phyloP scores from a whole-genome alignment of 148 eudicot species.

The Limonium bicolor region DNA sequence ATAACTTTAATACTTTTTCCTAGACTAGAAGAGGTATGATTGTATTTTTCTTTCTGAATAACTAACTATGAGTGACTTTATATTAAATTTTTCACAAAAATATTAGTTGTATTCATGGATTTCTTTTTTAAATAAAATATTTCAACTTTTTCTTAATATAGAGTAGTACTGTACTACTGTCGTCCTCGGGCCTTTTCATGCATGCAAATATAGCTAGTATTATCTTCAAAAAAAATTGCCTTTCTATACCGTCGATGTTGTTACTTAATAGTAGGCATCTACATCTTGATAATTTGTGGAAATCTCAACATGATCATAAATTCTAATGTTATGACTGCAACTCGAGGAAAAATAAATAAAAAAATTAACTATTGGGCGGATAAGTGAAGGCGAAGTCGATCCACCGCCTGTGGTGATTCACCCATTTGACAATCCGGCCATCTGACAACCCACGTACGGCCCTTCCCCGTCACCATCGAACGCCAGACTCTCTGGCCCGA shows the following conservation, averaged over 20 bases:
- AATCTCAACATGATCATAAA: not conserved
- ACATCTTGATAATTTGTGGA: not conserved
- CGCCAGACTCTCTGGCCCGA: conserved; percentile 31
- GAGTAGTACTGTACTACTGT: too few relatives aligned
- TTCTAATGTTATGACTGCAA: not conserved
- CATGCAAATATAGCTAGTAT: not conserved
- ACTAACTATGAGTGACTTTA: too few relatives aligned
- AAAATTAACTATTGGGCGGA: conserved; percentile 11
- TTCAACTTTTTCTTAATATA: too few relatives aligned
- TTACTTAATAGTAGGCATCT: not conserved
- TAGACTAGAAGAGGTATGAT: too few relatives aligned
- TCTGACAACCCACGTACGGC: conserved; percentile 26
- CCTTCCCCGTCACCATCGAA: conserved; percentile 19
- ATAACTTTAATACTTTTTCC: too few relatives aligned
- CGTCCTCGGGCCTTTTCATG: too few relatives aligned
- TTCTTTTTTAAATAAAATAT: too few relatives aligned
- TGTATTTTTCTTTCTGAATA: too few relatives aligned
- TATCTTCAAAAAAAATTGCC: not conserved
- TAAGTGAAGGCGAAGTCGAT: conserved; percentile 27
- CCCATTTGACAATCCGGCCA: conserved; percentile 30
- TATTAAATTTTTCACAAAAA: too few relatives aligned
- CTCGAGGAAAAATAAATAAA: not conserved
- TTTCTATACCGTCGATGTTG: not conserved
- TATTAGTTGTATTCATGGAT: too few relatives aligned
- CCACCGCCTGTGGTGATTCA: conserved; percentile 17